Conservation (phyloP, 257 asterid genomes). For the Ehretia macrophylla region DNA sequence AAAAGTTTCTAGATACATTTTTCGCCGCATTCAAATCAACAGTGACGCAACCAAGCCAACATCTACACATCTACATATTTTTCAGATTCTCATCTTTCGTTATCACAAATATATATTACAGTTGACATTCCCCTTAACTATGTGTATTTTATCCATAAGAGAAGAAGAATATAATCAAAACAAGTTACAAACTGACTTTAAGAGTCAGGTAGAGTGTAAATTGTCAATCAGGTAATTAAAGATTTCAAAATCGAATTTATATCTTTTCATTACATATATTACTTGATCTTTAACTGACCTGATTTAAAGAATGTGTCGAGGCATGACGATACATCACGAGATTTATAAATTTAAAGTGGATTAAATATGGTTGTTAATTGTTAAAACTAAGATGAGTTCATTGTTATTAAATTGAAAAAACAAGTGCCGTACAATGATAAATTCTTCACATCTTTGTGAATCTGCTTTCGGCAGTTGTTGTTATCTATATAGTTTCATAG, state of each 20-base stretch:
- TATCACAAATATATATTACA: background rate
- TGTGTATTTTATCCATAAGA: background rate
- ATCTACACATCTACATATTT: background rate
- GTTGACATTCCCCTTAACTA: background rate
- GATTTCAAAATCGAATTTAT: no score
- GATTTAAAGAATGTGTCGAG: no score
- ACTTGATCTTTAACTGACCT: no score
- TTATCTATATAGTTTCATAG: slow-evolving; percentile 19
- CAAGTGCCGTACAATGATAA: background rate
- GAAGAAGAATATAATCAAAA: background rate
- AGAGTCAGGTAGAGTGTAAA: background rate
- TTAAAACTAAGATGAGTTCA: background rate
- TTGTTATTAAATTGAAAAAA: background rate
- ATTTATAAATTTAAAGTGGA: no score
- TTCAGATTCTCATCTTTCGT: background rate
- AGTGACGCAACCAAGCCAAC: no score
- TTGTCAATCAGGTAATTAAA: background rate
- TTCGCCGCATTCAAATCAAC: background rate
- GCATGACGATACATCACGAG: no score
- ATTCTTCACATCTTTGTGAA: slow-evolving; percentile 7
- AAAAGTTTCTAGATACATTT: background rate
- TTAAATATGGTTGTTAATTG: no score
- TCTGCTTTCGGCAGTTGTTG: slow-evolving; percentile 21
- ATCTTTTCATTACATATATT: no score
- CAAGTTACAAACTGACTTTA: background rate